phyloP scores from a whole-genome alignment of 176 grass and related monocot genomes.

The Dactylis glomerata region DNA sequence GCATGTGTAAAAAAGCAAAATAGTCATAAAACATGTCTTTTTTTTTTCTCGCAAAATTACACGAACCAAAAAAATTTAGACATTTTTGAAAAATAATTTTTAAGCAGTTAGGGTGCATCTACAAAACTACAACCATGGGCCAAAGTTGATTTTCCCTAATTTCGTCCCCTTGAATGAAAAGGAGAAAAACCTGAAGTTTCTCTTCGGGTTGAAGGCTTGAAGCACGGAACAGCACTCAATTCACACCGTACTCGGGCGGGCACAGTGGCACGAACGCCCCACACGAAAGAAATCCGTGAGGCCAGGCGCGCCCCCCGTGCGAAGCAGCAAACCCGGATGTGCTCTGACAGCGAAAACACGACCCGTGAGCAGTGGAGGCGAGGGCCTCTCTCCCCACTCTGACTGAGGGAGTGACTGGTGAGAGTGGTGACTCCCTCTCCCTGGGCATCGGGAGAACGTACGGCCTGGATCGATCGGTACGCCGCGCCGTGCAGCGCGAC shows the following conservation, averaged over 20 bases:
- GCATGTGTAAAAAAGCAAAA: too few species aligned
- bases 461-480: neutral
- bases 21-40: too few species aligned
- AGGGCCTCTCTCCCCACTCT: neutral
- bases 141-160: too few species aligned
- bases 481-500: neutral
- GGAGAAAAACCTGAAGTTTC: neutral
- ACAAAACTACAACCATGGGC: too few species aligned
- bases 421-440: neutral
- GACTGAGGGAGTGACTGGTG: too few species aligned
- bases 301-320: neutral
- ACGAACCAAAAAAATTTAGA: too few species aligned
- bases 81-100: too few species aligned
- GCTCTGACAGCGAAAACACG: neutral
- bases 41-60: too few species aligned
- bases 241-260: neutral
- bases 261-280: neutral
- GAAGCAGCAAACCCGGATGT: neutral
- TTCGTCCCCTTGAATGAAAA: neutral
- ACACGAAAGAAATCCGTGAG: conserved; percentile 13
- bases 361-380: neutral
- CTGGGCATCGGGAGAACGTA: neutral
- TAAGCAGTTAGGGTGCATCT: too few species aligned
- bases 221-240: neutral
- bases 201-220: neutral